Evolutionary conservation across 257 asterid genomes (phyloP).

Genomic region (Knoxia roxburghii): DNA sequence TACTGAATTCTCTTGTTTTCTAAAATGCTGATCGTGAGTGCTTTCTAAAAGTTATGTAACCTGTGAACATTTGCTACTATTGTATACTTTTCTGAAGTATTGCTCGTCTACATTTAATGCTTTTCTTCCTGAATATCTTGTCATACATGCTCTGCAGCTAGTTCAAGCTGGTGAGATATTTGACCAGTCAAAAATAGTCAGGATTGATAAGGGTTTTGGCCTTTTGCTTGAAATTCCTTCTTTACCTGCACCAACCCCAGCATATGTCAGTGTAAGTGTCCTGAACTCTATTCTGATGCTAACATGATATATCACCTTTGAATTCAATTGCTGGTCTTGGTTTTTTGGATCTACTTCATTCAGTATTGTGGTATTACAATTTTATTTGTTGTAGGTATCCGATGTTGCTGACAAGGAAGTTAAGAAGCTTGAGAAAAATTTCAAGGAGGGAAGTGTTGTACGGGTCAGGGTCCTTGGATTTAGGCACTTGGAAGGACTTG

Average conservation of each 20-base stretch:
- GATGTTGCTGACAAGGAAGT: conserved; percentile 81
- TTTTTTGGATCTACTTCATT: background rate
- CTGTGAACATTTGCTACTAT: background rate
- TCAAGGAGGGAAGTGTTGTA: conserved; percentile 69
- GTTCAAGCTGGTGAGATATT: conserved; percentile 81
- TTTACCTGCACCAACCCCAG: conserved; percentile 70
- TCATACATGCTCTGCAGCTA: conserved; percentile 49
- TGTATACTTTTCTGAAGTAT: background rate
- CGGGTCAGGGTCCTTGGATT: conserved; percentile 84
- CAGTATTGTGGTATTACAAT: conserved; percentile 7
- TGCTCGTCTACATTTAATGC: background rate
- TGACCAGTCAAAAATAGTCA: conserved; percentile 70
- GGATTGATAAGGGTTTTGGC: conserved; percentile 82
- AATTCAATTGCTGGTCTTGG: background rate
- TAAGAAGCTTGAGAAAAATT: conserved; percentile 64
- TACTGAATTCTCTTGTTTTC: conserved; percentile 3
- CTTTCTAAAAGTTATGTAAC: background rate
- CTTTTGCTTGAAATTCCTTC: conserved; percentile 79
- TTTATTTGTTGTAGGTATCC: conserved; percentile 40
- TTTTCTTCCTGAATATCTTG: conserved; percentile 17
- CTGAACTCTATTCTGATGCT: background rate
- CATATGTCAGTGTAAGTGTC: conserved; percentile 76
- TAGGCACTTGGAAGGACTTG: conserved; percentile 92
- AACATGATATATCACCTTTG: background rate
- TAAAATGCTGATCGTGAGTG: too few species aligned